Evolutionary conservation across 352 stramenopile genomes (phyloP).

Genomic region (Pythium volutum): DNA sequence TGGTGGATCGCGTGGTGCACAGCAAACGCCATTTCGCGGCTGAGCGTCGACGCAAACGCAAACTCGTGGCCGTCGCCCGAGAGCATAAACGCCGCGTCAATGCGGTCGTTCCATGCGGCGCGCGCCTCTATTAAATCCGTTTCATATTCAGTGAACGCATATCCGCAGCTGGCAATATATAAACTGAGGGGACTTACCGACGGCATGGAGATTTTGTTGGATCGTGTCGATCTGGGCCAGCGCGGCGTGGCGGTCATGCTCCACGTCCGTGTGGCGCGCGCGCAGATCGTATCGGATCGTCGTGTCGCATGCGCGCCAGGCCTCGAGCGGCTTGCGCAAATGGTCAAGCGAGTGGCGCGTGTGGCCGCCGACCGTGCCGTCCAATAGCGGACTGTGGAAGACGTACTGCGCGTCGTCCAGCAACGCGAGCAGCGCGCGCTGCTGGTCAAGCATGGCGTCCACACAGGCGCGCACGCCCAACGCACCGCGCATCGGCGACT

Average conservation of each 20-base stretch:
- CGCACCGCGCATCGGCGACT: not conserved
- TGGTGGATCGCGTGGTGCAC: conserved; percentile 88
- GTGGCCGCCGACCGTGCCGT: conserved; percentile 66
- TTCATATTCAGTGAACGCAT: not conserved
- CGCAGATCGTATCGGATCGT: conserved; percentile 70
- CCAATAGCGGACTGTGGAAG: conserved; percentile 61
- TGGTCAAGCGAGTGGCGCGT: conserved; percentile 81
- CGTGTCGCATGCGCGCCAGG: conserved; percentile 7
- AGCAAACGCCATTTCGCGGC: conserved; percentile 76
- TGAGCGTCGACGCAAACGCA: conserved; percentile 66
- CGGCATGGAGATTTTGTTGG: conserved; percentile 26
- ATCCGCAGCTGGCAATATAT: not conserved
- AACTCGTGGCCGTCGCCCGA: conserved; percentile 67
- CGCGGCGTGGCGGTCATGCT: conserved; percentile 53
- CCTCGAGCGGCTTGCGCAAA: conserved; percentile 63
- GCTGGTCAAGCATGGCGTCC: conserved; percentile 63
- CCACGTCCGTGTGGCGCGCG: conserved; percentile 58
- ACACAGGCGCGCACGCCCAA: conserved; percentile 36
- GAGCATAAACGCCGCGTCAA: conserved; percentile 76
- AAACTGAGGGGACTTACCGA: conserved; percentile 20
- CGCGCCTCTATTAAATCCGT: not conserved
- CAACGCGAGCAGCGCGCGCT: conserved; percentile 44
- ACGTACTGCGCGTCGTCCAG: conserved; percentile 60
- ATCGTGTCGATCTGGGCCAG: conserved; percentile 56
- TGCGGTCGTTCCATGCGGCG: conserved; percentile 25